phyloP scores from a whole-genome alignment of 352 stramenopile genomes.

The Discostella stelligera region DNA sequence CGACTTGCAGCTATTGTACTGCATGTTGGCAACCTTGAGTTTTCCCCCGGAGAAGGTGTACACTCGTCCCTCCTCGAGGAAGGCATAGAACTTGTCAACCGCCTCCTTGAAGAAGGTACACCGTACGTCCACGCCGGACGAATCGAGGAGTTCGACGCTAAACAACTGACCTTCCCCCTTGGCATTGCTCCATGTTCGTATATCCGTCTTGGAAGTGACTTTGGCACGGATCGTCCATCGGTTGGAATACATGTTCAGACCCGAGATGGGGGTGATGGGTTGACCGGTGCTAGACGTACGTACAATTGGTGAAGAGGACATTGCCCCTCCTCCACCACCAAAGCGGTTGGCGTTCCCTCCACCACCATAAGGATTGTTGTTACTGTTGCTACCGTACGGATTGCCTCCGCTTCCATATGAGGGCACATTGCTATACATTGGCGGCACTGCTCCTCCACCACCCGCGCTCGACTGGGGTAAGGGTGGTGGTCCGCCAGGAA shows the following conservation, averaged over 20 bases:
- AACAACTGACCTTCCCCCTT: conserved; percentile 95
- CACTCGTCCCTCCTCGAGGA: conserved; percentile 87
- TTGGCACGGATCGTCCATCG: conserved; percentile 96
- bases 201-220: conserved; percentile 86
- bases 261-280: conserved; percentile 76
- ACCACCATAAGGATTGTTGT: conserved; percentile 1
- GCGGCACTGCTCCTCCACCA: conserved; percentile 21
- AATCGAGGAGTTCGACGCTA: conserved; percentile 93
- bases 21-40: conserved; percentile 96
- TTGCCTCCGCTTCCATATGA: conserved; percentile 18
- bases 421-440: conserved; percentile 71
- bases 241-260: conserved; percentile 92
- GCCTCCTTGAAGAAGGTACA: conserved; percentile 99
- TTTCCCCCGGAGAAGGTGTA: conserved; percentile 94
- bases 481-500: neutral
- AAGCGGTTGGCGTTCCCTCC: conserved; percentile 23
- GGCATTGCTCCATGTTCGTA: conserved; percentile 95
- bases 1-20: conserved; percentile 95
- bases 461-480: neutral
- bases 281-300: conserved; percentile 43
- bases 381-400: conserved; percentile 15
- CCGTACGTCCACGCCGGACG: conserved; percentile 92
- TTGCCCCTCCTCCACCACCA: conserved; percentile 31
- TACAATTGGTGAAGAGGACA: conserved; percentile 64
- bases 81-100: conserved; percentile 95